Evolutionary conservation across 164 flowering plant species (phyloP).

Genomic region (Echeveria elegans): DNA sequence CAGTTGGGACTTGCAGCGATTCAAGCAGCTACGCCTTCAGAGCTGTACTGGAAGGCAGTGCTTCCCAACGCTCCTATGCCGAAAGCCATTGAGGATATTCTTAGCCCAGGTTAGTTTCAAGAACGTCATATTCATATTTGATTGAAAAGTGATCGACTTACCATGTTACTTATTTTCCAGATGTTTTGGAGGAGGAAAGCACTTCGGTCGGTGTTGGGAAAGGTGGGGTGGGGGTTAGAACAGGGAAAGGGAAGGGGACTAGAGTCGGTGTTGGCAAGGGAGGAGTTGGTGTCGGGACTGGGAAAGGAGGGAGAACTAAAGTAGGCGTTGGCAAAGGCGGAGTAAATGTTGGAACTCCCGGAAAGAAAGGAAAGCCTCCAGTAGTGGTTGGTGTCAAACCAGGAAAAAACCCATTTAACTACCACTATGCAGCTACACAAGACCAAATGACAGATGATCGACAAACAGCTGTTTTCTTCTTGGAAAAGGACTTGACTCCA

Average conservation of each 20-base stretch:
- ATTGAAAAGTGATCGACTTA: background rate
- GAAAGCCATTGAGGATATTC: constrained; percentile 21
- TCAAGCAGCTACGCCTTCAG: constrained; percentile 32
- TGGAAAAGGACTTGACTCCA: constrained; percentile 30
- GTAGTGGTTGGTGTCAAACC: constrained; percentile 21
- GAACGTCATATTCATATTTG: background rate
- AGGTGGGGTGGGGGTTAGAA: constrained; percentile 8
- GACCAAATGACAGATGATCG: constrained; percentile 27
- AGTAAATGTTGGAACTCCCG: constrained; percentile 27
- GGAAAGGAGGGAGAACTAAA: constrained; percentile 16
- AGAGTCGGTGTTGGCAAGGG: constrained; percentile 13
- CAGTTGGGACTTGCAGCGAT: constrained; percentile 28
- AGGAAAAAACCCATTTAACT: constrained; percentile 18
- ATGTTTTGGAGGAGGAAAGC: constrained; percentile 23
- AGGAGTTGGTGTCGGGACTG: constrained; percentile 19
- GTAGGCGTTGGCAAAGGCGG: constrained; percentile 39
- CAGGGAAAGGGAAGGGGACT: constrained; percentile 9
- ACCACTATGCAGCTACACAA: constrained; percentile 30
- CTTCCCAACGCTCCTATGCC: constrained; percentile 41
- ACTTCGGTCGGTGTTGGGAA: constrained; percentile 24
- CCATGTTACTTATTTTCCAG: constrained; percentile 14
- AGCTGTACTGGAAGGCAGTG: constrained; percentile 34
- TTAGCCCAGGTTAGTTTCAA: constrained; percentile 23
- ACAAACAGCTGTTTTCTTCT: constrained; percentile 33
- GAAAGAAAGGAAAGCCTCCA: constrained; percentile 33